phyloP scores from a whole-genome alignment of 495 filamentous ascomycete genomes.

The Penicillium pancosmium region DNA sequence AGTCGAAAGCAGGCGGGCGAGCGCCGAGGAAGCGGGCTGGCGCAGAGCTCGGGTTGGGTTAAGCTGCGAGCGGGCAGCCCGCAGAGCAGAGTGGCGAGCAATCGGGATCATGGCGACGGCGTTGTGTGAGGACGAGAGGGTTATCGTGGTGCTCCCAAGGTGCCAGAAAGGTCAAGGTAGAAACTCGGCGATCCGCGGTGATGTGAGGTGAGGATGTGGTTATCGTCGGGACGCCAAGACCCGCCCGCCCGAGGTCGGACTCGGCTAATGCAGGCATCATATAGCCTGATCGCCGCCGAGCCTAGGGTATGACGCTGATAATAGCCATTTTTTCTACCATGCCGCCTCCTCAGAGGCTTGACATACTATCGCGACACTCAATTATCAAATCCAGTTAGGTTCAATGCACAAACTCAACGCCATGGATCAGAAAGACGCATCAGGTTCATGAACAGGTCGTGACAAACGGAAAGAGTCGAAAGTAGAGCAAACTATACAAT shows the following conservation, averaged over 20 bases:
- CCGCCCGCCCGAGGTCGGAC: slow-evolving; percentile 43
- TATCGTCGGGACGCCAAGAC: slow-evolving; percentile 37
- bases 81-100: slow-evolving; percentile 48
- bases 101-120: slow-evolving; percentile 44
- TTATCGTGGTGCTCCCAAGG: slow-evolving; percentile 14
- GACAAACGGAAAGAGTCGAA: no score
- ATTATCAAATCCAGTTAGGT: no score
- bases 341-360: no score
- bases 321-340: background rate
- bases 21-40: slow-evolving; percentile 44
- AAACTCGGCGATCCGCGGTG: slow-evolving; percentile 35
- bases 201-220: slow-evolving; percentile 32
- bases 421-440: no score
- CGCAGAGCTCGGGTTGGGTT: slow-evolving; percentile 32
- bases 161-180: slow-evolving; percentile 21
- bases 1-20: slow-evolving; percentile 78
- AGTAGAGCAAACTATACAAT: no score
- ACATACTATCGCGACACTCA: no score
- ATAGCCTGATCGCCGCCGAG: slow-evolving; percentile 18
- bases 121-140: slow-evolving; percentile 2
- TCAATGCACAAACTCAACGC: no score
- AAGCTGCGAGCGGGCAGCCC: slow-evolving; percentile 51
- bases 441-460: no score
- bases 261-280: slow-evolving; percentile 42
- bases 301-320: slow-evolving; percentile 11